Evolutionary conservation across 148 eudicot genomes (phyloP).

Genomic region (Fagopyrum esculentum): DNA sequence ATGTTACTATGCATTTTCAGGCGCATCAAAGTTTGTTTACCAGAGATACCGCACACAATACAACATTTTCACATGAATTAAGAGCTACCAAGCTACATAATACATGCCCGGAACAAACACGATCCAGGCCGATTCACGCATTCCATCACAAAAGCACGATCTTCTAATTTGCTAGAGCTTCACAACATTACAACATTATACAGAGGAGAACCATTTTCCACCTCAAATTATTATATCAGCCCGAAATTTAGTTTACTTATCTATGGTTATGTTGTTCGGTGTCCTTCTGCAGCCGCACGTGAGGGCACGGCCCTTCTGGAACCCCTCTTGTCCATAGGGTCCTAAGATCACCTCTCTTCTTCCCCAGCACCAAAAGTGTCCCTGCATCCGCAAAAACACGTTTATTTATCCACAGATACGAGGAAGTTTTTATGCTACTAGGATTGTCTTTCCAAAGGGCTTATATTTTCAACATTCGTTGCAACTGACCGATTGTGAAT

Average conservation of each 20-base stretch:
- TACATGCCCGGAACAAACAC: not conserved
- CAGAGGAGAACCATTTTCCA: not conserved
- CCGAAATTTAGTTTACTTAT: not conserved
- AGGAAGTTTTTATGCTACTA: no score
- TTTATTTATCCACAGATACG: not conserved
- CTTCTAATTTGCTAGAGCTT: not conserved
- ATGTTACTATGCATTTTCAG: not conserved
- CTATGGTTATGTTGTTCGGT: constrained; percentile 6
- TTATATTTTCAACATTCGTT: not conserved
- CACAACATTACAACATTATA: not conserved
- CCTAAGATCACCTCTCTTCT: constrained; percentile 14
- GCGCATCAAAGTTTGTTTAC: not conserved
- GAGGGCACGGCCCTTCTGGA: constrained; percentile 19
- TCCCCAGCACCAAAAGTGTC: constrained; percentile 13
- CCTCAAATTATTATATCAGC: not conserved
- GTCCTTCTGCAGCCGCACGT: constrained; percentile 6
- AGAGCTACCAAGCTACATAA: not conserved
- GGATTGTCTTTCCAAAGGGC: not conserved
- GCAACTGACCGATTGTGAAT: constrained; percentile 13
- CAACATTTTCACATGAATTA: not conserved
- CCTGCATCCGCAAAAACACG: constrained; percentile 9
- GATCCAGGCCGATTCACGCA: not conserved
- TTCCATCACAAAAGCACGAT: not conserved
- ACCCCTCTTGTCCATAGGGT: constrained; percentile 18
- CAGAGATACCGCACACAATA: not conserved